Conservation (phyloP, 306 rosid species). For the Biancaea sappan region DNA sequence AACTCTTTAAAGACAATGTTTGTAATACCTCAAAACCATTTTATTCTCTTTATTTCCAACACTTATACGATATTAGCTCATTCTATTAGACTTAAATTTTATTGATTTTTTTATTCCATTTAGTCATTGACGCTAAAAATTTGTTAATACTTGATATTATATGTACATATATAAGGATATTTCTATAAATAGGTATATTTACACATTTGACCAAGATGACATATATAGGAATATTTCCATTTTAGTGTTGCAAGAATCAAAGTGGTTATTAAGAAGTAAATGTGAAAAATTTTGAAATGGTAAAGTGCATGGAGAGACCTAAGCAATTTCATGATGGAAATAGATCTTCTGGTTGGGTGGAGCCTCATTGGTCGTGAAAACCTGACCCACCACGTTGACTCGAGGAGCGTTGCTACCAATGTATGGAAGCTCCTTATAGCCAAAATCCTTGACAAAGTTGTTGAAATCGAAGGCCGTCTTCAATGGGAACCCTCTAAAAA, state of each 20-base stretch:
- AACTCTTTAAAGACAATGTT: too few species aligned
- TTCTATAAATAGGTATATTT: background rate
- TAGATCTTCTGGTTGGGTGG: slow-evolving; percentile 85
- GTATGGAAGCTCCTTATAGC: slow-evolving; percentile 76
- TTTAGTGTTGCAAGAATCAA: background rate
- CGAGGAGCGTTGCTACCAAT: slow-evolving; percentile 83
- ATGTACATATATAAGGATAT: too few species aligned
- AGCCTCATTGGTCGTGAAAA: slow-evolving; percentile 83
- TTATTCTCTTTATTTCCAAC: too few species aligned
- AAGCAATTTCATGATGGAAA: slow-evolving; percentile 85
- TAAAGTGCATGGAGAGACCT: slow-evolving; percentile 30
- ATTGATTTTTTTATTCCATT: too few species aligned
- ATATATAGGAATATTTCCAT: too few species aligned
- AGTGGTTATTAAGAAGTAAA: background rate
- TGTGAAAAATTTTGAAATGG: background rate
- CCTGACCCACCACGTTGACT: slow-evolving; percentile 71
- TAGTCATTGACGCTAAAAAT: too few species aligned
- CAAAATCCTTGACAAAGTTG: slow-evolving; percentile 70
- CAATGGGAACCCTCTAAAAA: slow-evolving; percentile 59
- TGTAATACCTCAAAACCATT: too few species aligned
- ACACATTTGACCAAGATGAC: background rate
- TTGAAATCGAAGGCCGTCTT: slow-evolving; percentile 66
- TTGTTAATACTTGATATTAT: too few species aligned
- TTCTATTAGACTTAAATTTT: too few species aligned
- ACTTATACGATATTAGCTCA: too few species aligned